A percentile compares a stretch with the other conserved stretches of the same genome.
phyloP scores from a whole-genome alignment of 2,329 filamentous ascomycete genomes.

The Aspergillus sclerotialis region DNA sequence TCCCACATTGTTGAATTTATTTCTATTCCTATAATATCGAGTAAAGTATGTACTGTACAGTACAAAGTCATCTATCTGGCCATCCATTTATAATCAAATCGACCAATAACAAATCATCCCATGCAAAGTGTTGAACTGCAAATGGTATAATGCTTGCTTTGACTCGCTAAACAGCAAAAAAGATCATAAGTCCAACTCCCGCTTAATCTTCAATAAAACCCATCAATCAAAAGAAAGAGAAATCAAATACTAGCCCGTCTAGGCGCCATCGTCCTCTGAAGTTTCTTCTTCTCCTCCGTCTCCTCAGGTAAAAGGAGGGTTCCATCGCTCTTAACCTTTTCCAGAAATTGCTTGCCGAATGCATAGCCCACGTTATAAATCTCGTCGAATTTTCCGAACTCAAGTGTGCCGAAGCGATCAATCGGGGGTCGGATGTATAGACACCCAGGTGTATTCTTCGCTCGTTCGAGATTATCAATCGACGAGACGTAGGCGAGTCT shows the following conservation, averaged over 20 bases:
- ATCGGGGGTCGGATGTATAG: constrained; percentile 95
- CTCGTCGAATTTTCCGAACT: constrained; percentile 97
- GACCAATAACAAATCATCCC: no score
- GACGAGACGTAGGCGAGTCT: constrained; percentile 90
- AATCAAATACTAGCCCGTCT: constrained; percentile 63
- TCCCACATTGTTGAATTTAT: no score
- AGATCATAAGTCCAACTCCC: no score
- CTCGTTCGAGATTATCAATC: constrained; percentile 87
- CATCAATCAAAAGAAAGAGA: neutral
- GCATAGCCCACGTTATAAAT: constrained; percentile 84
- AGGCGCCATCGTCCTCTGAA: constrained; percentile 73
- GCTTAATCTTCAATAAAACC: no score
- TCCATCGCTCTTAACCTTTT: constrained; percentile 69
- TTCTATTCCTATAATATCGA: no score
- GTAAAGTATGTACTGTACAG: no score
- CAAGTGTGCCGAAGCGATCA: constrained; percentile 85
- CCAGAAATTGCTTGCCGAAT: constrained; percentile 75
- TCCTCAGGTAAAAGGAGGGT: constrained; percentile 64
- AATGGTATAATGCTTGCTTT: neutral
- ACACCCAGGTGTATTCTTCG: constrained; percentile 84
- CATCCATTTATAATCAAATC: no score
- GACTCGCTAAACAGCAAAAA: neutral
- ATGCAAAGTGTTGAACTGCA: constrained; percentile 2
- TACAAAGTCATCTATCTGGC: no score
- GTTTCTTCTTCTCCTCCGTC: constrained; percentile 67